Evolutionary conservation across 108 stramenopile genomes (phyloP), one percentile per base, ranked within the genome.

Genomic region (Pelagomonas calceolata): DNA sequence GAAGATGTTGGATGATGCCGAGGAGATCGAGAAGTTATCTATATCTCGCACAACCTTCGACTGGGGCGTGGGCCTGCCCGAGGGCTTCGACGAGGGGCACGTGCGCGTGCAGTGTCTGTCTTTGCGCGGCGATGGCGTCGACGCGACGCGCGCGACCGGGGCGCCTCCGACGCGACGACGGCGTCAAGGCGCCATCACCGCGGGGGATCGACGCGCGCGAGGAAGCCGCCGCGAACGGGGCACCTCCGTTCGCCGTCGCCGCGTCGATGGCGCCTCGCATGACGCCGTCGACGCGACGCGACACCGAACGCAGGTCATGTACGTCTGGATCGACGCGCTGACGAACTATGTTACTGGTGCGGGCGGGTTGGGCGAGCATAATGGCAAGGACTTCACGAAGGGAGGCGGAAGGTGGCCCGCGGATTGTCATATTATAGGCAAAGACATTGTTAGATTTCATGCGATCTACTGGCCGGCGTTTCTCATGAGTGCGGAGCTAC

Each of bases 281-380:
- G n/a, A n/a, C n/a, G n/a, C n/a, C n/a, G n/a, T n/a, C n/a, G n/a
- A n/a, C n/a, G n/a, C n/a, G n/a, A n/a, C n/a, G n/a, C n/a, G n/a
- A n/a, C n/a, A n/a, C n/a, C n/a, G n/a, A n/a, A n/a, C n/a, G n/a
- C 85, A 85, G 64, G 98, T 98, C 80, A 95, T 98, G 95, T 99
- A 99, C 80, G 98, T 99, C 29, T 99, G 98, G 98, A 86, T 99
- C 60, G 98, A 99, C 86, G 98, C 98, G 12, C 77, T 99, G 39
- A 87, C 92, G 31, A 99, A 98, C 82, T 99, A 99, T 73, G 70
- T 97, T 64, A 92, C 94, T 0, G 95, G 94, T 34, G 84, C 95
- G 34, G 86, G 94, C 74, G 90, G 80, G 21, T 79, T 95, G 75
- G 84, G 81, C 32, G 82, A 82, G 45, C 79, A 86, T 36, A 81